Evolutionary conservation across 352 stramenopile genomes (phyloP).

Genomic region (Albugo laibachii): DNA sequence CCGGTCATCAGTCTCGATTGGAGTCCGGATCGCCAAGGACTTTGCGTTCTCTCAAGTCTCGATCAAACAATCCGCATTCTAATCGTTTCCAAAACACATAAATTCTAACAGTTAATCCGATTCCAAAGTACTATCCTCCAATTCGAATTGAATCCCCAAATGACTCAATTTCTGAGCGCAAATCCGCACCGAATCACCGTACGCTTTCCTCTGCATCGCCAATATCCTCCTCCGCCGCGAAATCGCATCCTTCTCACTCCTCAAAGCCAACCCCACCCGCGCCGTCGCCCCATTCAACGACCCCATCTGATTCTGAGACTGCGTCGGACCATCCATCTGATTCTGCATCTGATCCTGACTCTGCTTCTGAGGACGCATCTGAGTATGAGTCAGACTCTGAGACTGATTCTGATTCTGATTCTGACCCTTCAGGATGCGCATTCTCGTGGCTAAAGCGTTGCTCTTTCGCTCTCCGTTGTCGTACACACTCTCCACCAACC

Average conservation of each 20-base stretch:
- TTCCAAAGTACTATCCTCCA: too few species aligned
- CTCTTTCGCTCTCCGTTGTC: conserved; percentile 85
- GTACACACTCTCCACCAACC: conserved; percentile 75
- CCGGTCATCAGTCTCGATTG: conserved; percentile 94
- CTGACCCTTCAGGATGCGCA: not conserved
- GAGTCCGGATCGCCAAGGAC: conserved; percentile 85
- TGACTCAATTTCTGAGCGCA: conserved; percentile 39
- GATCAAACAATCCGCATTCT: conserved; percentile 91
- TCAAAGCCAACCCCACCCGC: too few species aligned
- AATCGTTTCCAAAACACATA: conserved; percentile 92
- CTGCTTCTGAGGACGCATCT: too few species aligned
- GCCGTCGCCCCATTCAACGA: too few species aligned
- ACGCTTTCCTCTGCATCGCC: conserved; percentile 53
- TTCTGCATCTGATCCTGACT: too few species aligned
- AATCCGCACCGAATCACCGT: conserved; percentile 55
- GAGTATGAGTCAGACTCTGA: not conserved
- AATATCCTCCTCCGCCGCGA: conserved; percentile 38
- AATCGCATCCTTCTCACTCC: conserved; percentile 35
- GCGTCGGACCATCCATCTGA: conserved; percentile 43
- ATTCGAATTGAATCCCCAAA: conserved; percentile 24
- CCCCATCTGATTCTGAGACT: too few species aligned
- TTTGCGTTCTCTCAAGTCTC: conserved; percentile 82
- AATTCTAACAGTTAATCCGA: conserved; percentile 83
- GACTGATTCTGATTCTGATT: not conserved
- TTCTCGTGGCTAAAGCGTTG: too few species aligned